These are phyloP conservation scores for Flaveria brownii DNA, from an alignment of 129 eudicot species.

Conservation along the genomic window DNA sequence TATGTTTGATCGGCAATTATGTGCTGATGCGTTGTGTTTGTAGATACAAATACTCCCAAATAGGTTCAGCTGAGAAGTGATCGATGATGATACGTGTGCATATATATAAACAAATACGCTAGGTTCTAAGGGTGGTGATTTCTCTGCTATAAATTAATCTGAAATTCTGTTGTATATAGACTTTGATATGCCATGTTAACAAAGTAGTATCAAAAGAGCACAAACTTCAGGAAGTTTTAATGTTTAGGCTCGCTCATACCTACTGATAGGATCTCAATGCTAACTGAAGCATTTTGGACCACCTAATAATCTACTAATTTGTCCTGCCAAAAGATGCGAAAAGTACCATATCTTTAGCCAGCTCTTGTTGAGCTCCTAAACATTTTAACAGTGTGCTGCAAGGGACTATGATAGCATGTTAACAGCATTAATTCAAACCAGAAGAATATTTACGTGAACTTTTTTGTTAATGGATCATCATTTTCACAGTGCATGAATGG, in stretches of 20 bases:
- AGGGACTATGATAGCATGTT: conserved; percentile 7
- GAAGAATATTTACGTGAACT: neutral
- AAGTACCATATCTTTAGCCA: neutral
- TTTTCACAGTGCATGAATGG: neutral
- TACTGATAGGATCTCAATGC: conserved; percentile 12
- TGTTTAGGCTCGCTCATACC: neutral
- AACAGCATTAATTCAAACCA: conserved; percentile 11
- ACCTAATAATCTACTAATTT: conserved; percentile 19
- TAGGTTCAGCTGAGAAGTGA: neutral
- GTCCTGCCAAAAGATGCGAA: conserved; percentile 5
- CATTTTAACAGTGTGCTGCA: conserved; percentile 8
- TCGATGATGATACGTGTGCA: neutral
- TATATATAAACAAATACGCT: neutral
- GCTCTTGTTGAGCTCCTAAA: neutral
- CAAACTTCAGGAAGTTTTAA: neutral
- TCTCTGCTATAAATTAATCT: neutral
- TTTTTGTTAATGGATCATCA: neutral
- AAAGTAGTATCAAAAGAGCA: neutral
- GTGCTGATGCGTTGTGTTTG: conserved; percentile 10
- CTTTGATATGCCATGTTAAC: conserved; percentile 10
- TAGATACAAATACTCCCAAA: conserved; percentile 1
- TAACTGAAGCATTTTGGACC: neutral
- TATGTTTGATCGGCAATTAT: conserved; percentile 10
- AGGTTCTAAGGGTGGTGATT: conserved; percentile 6
- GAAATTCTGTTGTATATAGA: conserved; percentile 6